Percentiles rank a stretch among this genome's conserved stretches.
Conservation (phyloP, 768 basidiomycete species). For the Epithele typhae region DNA sequence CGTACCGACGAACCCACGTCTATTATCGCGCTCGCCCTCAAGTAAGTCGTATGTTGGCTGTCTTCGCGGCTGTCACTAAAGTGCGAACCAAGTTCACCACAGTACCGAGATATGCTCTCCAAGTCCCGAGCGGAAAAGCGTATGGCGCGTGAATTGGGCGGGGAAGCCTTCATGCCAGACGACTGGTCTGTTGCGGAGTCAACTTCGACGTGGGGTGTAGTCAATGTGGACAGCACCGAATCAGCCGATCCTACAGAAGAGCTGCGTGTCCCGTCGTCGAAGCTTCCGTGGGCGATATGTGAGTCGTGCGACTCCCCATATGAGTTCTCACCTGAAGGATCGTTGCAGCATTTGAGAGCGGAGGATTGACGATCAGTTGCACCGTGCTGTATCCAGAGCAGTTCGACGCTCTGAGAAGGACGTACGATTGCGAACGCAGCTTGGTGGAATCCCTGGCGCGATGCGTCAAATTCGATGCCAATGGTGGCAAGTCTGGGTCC, state of each 20-base stretch:
- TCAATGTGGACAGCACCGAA: constrained; percentile 73
- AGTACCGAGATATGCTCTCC: constrained; percentile 75
- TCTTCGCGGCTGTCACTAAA: not conserved
- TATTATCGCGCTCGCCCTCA: constrained; percentile 91
- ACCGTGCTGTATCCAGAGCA: constrained; percentile 95
- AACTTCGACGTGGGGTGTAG: constrained; percentile 89
- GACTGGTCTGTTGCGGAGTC: constrained; percentile 79
- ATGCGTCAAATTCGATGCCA: constrained; percentile 94
- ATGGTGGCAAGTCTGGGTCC: constrained; percentile 94
- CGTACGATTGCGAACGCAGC: constrained; percentile 90
- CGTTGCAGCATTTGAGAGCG: constrained; percentile 78
- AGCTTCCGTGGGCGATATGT: constrained; percentile 81
- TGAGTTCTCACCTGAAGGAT: constrained; percentile 2
- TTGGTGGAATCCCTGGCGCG: constrained; percentile 91
- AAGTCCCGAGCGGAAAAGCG: constrained; percentile 78
- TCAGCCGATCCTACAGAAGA: constrained; percentile 71
- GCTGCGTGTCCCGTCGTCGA: constrained; percentile 69
- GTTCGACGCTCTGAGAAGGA: constrained; percentile 89
- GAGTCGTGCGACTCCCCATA: constrained; percentile 25
- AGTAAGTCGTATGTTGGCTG: constrained; percentile 42
- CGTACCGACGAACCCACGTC: constrained; percentile 97
- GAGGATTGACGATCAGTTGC: constrained; percentile 86
- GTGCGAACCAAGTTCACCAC: constrained; percentile 54
- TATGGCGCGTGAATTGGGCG: constrained; percentile 53
- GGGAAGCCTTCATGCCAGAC: constrained; percentile 91